Percentiles rank a stretch among this genome's conserved stretches.
These are phyloP conservation scores for Neofusicoccum ribis DNA, from an alignment of 2,329 filamentous ascomycete genomes.

Conservation along the genomic window DNA sequence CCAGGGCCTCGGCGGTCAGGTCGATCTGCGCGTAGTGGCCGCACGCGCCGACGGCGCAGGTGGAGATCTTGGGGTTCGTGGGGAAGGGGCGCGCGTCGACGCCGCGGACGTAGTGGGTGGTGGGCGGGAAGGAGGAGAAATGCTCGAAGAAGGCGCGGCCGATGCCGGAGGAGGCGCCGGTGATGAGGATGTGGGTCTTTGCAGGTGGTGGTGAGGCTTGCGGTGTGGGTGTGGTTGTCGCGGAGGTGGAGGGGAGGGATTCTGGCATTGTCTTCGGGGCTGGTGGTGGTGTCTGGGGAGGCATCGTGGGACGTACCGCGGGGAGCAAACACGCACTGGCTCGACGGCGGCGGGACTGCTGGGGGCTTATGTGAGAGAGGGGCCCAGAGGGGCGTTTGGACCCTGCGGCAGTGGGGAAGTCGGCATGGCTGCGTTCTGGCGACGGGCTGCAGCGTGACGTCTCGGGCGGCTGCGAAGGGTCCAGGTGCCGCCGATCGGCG, in stretches of 20 bases:
- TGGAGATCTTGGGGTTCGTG: not conserved
- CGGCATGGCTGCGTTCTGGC: too few species aligned
- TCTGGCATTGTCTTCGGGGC: too few species aligned
- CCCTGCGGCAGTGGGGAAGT: too few species aligned
- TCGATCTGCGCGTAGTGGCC: conserved; percentile 11
- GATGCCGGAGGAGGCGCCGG: conserved; percentile 42
- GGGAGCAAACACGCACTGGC: too few species aligned
- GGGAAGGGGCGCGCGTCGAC: conserved; percentile 7
- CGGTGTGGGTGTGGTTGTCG: not conserved
- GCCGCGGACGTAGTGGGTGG: not conserved
- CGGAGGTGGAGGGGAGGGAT: not conserved
- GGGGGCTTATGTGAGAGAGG: not conserved
- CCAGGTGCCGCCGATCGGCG: not conserved
- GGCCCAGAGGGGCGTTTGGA: not conserved
- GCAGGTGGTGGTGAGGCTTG: conserved; percentile 20
- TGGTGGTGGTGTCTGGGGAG: too few species aligned
- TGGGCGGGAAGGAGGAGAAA: conserved; percentile 3
- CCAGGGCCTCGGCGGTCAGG: conserved; percentile 12
- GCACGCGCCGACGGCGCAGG: not conserved
- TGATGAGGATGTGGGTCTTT: conserved; percentile 31
- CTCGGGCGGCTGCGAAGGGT: not conserved
- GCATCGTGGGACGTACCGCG: too few species aligned
- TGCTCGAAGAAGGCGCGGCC: conserved; percentile 35
- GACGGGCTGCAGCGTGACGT: too few species aligned
- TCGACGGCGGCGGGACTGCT: not conserved